phyloP scores from a whole-genome alignment of 1,284 basidiomycete species.

The Pisolithus thermaeus region DNA sequence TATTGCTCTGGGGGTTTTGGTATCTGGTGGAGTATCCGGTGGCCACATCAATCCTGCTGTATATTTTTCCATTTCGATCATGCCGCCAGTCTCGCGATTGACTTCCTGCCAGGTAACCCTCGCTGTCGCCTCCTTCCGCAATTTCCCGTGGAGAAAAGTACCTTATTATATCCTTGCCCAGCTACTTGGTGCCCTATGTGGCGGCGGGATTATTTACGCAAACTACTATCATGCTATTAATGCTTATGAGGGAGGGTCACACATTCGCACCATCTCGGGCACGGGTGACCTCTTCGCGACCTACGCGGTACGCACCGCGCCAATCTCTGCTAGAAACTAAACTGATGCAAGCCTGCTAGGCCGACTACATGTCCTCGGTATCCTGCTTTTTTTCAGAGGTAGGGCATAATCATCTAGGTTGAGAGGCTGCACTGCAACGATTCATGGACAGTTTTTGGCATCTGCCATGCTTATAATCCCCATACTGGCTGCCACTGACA shows the following conservation, averaged over 20 bases:
- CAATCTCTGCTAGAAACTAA: background rate
- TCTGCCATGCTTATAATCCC: slow-evolving; percentile 50
- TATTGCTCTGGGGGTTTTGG: slow-evolving; percentile 61
- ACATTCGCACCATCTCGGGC: slow-evolving; percentile 54
- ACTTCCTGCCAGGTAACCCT: slow-evolving; percentile 50
- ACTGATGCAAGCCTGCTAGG: slow-evolving; percentile 31
- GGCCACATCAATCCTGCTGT: slow-evolving; percentile 79
- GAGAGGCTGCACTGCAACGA: background rate
- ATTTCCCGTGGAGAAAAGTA: slow-evolving; percentile 77
- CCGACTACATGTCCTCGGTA: slow-evolving; percentile 51
- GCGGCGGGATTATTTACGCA: slow-evolving; percentile 64
- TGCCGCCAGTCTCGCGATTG: slow-evolving; percentile 7
- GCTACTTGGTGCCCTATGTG: slow-evolving; percentile 63
- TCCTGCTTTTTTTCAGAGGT: slow-evolving; percentile 60
- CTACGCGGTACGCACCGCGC: slow-evolving; percentile 47
- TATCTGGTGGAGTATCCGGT: slow-evolving; percentile 61
- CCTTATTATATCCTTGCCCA: slow-evolving; percentile 69
- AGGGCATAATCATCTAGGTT: background rate
- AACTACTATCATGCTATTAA: slow-evolving; percentile 76
- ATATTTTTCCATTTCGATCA: slow-evolving; percentile 16
- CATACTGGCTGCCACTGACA: slow-evolving; percentile 40
- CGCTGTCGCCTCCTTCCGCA: slow-evolving; percentile 59
- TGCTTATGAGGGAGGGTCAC: slow-evolving; percentile 56
- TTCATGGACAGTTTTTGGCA: slow-evolving; percentile 42
- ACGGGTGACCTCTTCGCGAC: slow-evolving; percentile 71